Percentiles rank a stretch among this genome's conserved stretches.
Conservation (phyloP, 2,329 filamentous ascomycete species). For the Fusarium penzigii region DNA sequence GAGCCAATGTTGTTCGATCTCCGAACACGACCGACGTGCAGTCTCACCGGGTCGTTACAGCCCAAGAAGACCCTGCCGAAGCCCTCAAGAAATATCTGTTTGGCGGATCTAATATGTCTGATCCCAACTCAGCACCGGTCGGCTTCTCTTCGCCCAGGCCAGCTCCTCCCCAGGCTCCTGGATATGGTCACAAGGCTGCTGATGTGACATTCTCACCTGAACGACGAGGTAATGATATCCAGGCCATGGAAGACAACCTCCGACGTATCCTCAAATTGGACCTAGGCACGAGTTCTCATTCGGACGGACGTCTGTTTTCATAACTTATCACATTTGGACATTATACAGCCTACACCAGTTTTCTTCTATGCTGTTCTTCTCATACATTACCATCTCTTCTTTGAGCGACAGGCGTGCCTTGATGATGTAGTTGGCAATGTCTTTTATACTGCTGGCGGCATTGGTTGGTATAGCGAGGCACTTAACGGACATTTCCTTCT, state of each 20-base stretch:
- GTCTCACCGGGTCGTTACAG: conserved; percentile 8
- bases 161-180: conserved; percentile 13
- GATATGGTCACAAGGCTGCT: conserved; percentile 6
- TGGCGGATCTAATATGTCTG: conserved; percentile 35
- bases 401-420: neutral
- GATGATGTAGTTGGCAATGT: neutral
- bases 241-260: conserved; percentile 55
- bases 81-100: conserved; percentile 61
- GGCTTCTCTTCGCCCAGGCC: conserved; percentile 19
- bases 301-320: conserved; percentile 29
- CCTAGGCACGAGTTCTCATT: conserved; percentile 25
- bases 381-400: conserved; percentile 17
- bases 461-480: neutral
- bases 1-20: conserved; percentile 33
- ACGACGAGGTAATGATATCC: conserved; percentile 33
- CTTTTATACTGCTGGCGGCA: neutral
- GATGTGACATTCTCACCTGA: conserved; percentile 9
- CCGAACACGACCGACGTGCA: conserved; percentile 3
- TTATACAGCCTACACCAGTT: conserved; percentile 18
- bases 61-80: conserved; percentile 42
- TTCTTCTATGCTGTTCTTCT: conserved; percentile 12
- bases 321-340: conserved; percentile 15
- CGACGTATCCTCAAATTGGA: conserved; percentile 53
- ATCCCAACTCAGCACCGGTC: conserved; percentile 12
- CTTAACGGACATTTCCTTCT: conserved; percentile 20